Conservation (phyloP, 1,284 basidiomycete species). For the Pascua guehoae region DNA sequence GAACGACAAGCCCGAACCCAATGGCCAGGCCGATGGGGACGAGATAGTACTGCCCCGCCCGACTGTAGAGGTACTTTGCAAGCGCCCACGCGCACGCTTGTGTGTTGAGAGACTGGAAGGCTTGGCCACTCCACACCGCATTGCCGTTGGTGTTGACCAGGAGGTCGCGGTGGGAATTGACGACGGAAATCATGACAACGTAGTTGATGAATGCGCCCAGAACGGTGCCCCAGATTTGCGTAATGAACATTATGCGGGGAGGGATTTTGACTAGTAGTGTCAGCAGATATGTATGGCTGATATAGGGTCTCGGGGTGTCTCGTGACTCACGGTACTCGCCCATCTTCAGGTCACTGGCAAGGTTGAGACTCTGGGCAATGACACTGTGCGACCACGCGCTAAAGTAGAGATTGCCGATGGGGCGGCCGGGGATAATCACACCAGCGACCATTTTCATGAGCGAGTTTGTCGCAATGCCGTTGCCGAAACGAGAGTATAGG, state of each 20-base stretch:
- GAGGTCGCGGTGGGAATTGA: conserved; percentile 25
- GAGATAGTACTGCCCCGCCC: conserved; percentile 9
- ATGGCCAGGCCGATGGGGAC: conserved; percentile 19
- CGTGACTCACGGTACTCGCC: conserved; percentile 18
- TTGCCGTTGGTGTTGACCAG: conserved; percentile 19
- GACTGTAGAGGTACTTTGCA: conserved; percentile 16
- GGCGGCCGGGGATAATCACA: conserved; percentile 20
- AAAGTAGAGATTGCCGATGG: conserved; percentile 29
- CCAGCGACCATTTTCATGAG: conserved; percentile 28
- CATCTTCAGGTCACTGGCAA: conserved; percentile 24
- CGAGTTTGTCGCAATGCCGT: conserved; percentile 24
- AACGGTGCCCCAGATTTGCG: conserved; percentile 28
- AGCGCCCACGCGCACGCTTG: conserved; percentile 24
- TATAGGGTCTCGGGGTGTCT: too few species aligned
- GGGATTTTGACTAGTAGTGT: conserved; percentile 33
- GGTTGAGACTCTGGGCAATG: conserved; percentile 20
- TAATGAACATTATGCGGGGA: conserved; percentile 25
- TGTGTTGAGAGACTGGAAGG: conserved; percentile 17
- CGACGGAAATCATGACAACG: conserved; percentile 26
- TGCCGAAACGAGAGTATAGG: conserved; percentile 24
- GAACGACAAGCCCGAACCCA: conserved; percentile 14
- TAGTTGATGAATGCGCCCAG: conserved; percentile 33
- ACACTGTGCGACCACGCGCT: conserved; percentile 21
- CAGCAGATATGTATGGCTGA: neutral
- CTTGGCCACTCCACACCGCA: conserved; percentile 15